These are phyloP conservation scores for Hymenoscyphus linearis DNA, from an alignment of 2,329 filamentous ascomycete genomes.

Conservation along the genomic window DNA sequence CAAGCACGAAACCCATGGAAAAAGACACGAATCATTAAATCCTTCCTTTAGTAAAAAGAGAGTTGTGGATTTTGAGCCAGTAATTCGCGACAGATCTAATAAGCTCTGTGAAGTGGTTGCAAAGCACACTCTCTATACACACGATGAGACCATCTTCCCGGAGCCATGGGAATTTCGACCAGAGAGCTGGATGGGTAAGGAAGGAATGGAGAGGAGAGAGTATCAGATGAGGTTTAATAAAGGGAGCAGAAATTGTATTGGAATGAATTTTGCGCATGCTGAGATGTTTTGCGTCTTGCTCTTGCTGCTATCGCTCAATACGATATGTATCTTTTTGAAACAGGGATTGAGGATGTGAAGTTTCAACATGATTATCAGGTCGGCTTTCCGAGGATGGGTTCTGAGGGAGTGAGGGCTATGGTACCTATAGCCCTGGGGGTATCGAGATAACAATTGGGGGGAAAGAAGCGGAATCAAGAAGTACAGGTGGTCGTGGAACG, in stretches of 20 bases:
- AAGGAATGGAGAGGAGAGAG: conserved; percentile 17
- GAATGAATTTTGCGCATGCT: conserved; percentile 13
- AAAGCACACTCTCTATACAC: conserved; percentile 28
- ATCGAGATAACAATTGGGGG: too few species aligned
- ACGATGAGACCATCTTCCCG: conserved; percentile 16
- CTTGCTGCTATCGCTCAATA: conserved; percentile 1
- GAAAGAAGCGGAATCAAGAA: too few species aligned
- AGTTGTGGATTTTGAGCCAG: not conserved
- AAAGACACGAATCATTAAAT: conserved; percentile 4
- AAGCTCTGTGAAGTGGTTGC: not conserved
- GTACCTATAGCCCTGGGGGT: too few species aligned
- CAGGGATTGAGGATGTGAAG: conserved; percentile 1
- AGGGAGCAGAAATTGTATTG: conserved; percentile 38
- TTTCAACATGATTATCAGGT: conserved; percentile 7
- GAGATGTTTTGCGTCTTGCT: not conserved
- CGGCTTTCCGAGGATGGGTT: not conserved
- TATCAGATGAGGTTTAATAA: conserved; percentile 40
- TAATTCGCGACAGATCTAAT: not conserved
- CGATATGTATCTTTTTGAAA: conserved; percentile 7
- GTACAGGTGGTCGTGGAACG: too few species aligned
- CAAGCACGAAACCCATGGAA: conserved; percentile 3
- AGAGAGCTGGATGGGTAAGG: conserved; percentile 6
- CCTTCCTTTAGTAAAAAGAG: conserved; percentile 8
- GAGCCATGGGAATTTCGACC: conserved; percentile 6
- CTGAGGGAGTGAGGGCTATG: conserved; percentile 2